phyloP scores from a whole-genome alignment of 805 yeast genomes.

The Kodamaea sagamina region DNA sequence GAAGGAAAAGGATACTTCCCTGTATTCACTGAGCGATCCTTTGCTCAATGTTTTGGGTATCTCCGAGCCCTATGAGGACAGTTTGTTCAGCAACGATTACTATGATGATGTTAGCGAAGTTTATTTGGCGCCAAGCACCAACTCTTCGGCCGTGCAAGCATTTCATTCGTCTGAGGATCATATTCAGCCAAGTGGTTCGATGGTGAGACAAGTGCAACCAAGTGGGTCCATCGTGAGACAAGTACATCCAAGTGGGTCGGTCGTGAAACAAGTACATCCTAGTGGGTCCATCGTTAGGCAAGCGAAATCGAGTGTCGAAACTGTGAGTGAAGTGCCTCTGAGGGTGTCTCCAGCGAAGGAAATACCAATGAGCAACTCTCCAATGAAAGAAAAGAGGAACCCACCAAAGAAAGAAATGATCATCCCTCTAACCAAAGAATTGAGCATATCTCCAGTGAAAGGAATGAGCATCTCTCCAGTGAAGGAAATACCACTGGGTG shows the following conservation, averaged over 20 bases:
- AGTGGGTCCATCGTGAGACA: too few species aligned
- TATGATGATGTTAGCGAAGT: neutral
- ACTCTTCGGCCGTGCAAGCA: neutral
- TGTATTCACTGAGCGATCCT: conserved; percentile 10
- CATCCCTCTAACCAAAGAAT: too few species aligned
- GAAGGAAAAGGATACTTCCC: conserved; percentile 2
- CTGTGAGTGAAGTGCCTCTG: neutral
- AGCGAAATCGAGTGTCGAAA: neutral
- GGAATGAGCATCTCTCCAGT: too few species aligned
- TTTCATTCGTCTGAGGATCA: neutral
- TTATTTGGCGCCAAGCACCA: neutral
- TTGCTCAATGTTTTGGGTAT: conserved; percentile 8
- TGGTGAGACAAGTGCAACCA: neutral
- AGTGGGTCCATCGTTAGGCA: neutral
- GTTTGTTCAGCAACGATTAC: conserved; percentile 8
- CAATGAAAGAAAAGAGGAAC: too few species aligned
- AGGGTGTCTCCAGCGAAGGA: too few species aligned
- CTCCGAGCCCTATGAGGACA: conserved; percentile 4
- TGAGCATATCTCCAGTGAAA: too few species aligned
- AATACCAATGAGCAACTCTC: too few species aligned
- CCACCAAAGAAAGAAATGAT: too few species aligned
- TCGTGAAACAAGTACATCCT: too few species aligned
- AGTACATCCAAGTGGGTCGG: too few species aligned
- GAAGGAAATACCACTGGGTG: neutral
- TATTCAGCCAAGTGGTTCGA: too few species aligned